A percentile compares a stretch with the other conserved stretches of the same genome.
Conservation (phyloP, 352 stramenopile species). For the Ochromonadaceae sp. region DNA sequence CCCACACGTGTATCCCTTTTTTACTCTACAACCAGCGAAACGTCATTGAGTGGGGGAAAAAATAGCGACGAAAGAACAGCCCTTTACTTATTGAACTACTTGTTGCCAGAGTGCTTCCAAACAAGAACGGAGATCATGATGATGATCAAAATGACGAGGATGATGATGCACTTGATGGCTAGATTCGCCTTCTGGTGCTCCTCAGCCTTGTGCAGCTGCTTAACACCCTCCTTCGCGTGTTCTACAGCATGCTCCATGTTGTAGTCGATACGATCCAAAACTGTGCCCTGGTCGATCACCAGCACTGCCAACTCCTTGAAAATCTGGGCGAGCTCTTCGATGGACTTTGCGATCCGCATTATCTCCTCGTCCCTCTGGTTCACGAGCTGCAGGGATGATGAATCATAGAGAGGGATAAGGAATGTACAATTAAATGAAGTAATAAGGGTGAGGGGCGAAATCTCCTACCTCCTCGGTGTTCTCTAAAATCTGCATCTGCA, state of each 20-base stretch:
- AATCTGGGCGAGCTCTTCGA: constrained; percentile 96
- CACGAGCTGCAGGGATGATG: constrained; percentile 15
- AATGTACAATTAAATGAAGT: constrained; percentile 45
- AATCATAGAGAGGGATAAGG: constrained; percentile 32
- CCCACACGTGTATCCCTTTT: no score
- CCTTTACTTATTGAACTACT: no score
- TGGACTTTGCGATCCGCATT: constrained; percentile 91
- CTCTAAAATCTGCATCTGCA: constrained; percentile 87
- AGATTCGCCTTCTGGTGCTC: constrained; percentile 92
- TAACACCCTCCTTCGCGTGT: constrained; percentile 92
- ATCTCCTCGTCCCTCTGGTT: constrained; percentile 81
- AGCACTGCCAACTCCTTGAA: constrained; percentile 99
- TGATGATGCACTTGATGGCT: constrained; percentile 80
- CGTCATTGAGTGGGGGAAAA: no score
- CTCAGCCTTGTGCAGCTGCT: constrained; percentile 96
- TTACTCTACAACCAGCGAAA: no score
- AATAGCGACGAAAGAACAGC: no score
- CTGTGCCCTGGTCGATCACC: constrained; percentile 99
- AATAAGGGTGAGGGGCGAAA: no score
- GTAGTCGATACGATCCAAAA: constrained; percentile 99
- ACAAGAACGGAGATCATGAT: constrained; percentile 76
- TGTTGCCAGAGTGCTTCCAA: constrained; percentile 48
- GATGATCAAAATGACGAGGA: constrained; percentile 76
- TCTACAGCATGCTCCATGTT: constrained; percentile 99
- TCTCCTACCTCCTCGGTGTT: constrained; percentile 84